Conservation (phyloP, 805 yeast genomes). For the Scheffersomyces lignosus region DNA sequence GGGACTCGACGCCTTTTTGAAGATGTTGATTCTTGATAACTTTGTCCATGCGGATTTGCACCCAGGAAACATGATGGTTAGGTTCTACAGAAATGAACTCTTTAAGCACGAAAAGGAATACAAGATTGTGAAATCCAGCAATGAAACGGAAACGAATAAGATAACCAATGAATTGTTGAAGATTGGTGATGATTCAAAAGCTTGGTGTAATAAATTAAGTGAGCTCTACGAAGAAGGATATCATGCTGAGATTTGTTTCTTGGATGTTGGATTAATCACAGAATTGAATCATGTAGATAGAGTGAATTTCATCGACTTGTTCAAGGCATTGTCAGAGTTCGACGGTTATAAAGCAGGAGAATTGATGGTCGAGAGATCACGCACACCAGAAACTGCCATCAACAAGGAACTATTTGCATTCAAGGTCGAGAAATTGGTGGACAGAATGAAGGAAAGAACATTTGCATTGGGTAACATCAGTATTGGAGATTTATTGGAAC, state of each 20-base stretch:
- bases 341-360: slow-evolving; percentile 96
- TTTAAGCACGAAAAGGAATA: slow-evolving; percentile 44
- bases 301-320: slow-evolving; percentile 82
- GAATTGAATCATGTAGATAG: slow-evolving; percentile 79
- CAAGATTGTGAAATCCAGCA: slow-evolving; percentile 40
- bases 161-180: slow-evolving; percentile 42
- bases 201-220: slow-evolving; percentile 49
- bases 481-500: slow-evolving; percentile 86
- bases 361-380: slow-evolving; percentile 89
- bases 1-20: slow-evolving; percentile 85
- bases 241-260: slow-evolving; percentile 82
- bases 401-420: slow-evolving; percentile 83
- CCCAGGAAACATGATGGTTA: slow-evolving; percentile 89
- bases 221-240: slow-evolving; percentile 56
- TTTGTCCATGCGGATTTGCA: slow-evolving; percentile 96
- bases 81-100: slow-evolving; percentile 56
- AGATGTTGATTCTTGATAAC: slow-evolving; percentile 90
- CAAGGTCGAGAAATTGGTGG: slow-evolving; percentile 82
- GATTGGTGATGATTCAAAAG: slow-evolving; percentile 33
- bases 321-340: slow-evolving; percentile 84
- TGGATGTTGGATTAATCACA: slow-evolving; percentile 93
- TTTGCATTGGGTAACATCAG: slow-evolving; percentile 90
- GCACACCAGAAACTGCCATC: slow-evolving; percentile 90
- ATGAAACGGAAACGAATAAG: slow-evolving; percentile 47
- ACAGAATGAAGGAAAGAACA: slow-evolving; percentile 78